A percentile compares a stretch with the other conserved stretches of the same genome.
phyloP scores from a whole-genome alignment of 495 filamentous ascomycete genomes.

The Tuber microsphaerosporum region DNA sequence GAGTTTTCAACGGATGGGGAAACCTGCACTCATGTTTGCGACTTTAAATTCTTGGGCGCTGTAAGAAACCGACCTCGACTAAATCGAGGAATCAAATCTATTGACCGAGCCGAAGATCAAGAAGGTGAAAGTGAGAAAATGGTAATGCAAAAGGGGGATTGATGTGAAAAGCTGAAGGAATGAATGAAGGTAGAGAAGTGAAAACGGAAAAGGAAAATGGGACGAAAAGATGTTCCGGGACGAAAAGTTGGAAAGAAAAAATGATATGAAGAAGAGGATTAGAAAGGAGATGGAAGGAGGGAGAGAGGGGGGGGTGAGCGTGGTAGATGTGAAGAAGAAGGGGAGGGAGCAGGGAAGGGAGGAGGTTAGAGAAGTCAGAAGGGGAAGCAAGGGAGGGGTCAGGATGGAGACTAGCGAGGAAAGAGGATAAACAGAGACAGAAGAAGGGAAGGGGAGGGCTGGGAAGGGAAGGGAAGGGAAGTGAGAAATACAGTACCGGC shows the following conservation, averaged over 20 bases:
- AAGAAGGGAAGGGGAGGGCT: neutral
- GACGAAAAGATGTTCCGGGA: neutral
- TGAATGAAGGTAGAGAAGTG: conserved; percentile 17
- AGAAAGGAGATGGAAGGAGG: neutral
- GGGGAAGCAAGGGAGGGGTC: conserved; percentile 6
- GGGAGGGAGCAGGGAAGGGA: neutral
- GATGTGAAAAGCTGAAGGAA: conserved; percentile 11
- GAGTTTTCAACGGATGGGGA: neutral
- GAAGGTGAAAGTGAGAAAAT: conserved; percentile 12
- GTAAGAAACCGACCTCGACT: conserved; percentile 9
- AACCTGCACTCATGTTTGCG: conserved; percentile 43
- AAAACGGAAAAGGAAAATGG: conserved; percentile 7
- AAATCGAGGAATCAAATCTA: conserved; percentile 17
- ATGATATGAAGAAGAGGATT: neutral
- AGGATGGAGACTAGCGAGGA: neutral
- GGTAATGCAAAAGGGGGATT: neutral
- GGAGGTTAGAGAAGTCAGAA: neutral
- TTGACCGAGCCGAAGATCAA: conserved; percentile 26
- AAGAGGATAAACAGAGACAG: neutral
- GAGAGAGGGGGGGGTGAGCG: neutral
- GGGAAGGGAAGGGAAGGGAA: neutral
- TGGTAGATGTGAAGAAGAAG: neutral
- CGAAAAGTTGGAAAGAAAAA: neutral
- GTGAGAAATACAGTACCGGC: neutral
- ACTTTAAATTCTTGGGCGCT: conserved; percentile 7